Evolutionary conservation across 1,284 basidiomycete genomes (phyloP).

Genomic region (Coniophora puteana): DNA sequence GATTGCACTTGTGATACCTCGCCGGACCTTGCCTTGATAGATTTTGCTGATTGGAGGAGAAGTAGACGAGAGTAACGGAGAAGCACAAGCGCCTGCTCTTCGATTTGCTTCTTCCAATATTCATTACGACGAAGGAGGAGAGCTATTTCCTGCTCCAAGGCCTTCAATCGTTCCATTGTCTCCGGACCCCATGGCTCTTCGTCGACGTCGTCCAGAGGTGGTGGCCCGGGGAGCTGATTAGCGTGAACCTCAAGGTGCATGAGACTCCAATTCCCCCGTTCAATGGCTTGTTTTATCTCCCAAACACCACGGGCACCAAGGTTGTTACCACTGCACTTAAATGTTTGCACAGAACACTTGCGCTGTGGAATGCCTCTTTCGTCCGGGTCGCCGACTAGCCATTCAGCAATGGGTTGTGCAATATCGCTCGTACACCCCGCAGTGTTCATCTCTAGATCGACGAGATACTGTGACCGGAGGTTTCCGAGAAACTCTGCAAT

Average conservation of each 20-base stretch:
- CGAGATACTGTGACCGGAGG: slow-evolving; percentile 24
- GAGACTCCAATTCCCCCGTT: slow-evolving; percentile 47
- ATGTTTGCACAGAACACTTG: slow-evolving; percentile 42
- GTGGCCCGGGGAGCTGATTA: slow-evolving; percentile 31
- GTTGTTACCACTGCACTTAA: slow-evolving; percentile 56
- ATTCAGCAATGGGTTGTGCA: slow-evolving; percentile 20
- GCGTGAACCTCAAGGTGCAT: slow-evolving; percentile 48
- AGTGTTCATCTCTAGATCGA: slow-evolving; percentile 25
- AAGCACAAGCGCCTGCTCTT: slow-evolving; percentile 48
- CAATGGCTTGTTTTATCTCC: slow-evolving; percentile 42
- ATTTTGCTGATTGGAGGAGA: slow-evolving; percentile 39
- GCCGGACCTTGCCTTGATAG: no score
- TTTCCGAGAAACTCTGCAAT: slow-evolving; percentile 23
- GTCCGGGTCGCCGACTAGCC: slow-evolving; percentile 15
- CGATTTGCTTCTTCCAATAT: slow-evolving; percentile 40
- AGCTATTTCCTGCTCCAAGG: slow-evolving; percentile 32
- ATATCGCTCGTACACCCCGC: slow-evolving; percentile 26
- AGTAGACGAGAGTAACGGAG: slow-evolving; percentile 48
- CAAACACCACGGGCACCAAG: slow-evolving; percentile 43
- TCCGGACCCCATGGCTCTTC: slow-evolving; percentile 13
- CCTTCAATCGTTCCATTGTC: slow-evolving; percentile 30
- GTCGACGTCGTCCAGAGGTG: slow-evolving; percentile 10
- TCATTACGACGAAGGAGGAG: slow-evolving; percentile 45
- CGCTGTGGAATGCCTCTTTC: slow-evolving; percentile 7
- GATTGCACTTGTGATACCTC: not conserved